Base-by-base conservation (phyloP, 2,329 filamentous ascomycete species). In the Gaeumannomyces tritici region DNA sequence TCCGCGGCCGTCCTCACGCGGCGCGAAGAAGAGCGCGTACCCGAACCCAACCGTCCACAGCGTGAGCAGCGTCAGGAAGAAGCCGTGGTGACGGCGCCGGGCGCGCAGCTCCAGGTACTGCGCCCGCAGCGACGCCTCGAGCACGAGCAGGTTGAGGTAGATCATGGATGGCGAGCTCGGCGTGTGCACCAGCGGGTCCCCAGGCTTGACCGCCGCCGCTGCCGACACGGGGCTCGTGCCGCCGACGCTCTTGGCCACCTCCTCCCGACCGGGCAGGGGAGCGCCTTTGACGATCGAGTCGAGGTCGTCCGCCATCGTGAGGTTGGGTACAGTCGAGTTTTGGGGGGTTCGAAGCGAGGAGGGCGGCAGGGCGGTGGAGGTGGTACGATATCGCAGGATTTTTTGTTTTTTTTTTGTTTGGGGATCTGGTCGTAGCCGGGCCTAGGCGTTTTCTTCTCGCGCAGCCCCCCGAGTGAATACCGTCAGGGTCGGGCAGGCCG, bases 131-230 rank as follows among this genome's bases (percentile, higher is more conserved):
- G 92, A 96, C 59, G 91, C 92, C 75, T 99, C 95, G 74, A 99
- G 90, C 70, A 99, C 96, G 64, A 99, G 84, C 28, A 99, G 88
- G 76, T 99, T 99, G 70, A 99, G 87, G 77, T 99, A 99, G 72
- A 99, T 97, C 80, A 96, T 95, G 62, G 91, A 91, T 57, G 93
- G 93, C 21, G 91, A 91, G 71, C 90, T 93, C n/a, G 93, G 93
- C 21, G 93, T 86, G 65, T 88, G 86, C 69, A 87, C 88, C 65
- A 93, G 83, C 31, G 91, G 91, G 72, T 96, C 91, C 71, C 78
- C 77, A 31, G 79, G 74, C 69, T 80, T 82, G 68, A 69, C 70
- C 6, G 51, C 24, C 68, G 77, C 67, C 66, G 79, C 73, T 66
- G 73, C 68, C 70, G 73, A 67, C 71, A 79, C 76, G 69, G 78